Evolutionary conservation across 2,329 filamentous ascomycete species (phyloP).

Genomic region (Aspergillus ustus): DNA sequence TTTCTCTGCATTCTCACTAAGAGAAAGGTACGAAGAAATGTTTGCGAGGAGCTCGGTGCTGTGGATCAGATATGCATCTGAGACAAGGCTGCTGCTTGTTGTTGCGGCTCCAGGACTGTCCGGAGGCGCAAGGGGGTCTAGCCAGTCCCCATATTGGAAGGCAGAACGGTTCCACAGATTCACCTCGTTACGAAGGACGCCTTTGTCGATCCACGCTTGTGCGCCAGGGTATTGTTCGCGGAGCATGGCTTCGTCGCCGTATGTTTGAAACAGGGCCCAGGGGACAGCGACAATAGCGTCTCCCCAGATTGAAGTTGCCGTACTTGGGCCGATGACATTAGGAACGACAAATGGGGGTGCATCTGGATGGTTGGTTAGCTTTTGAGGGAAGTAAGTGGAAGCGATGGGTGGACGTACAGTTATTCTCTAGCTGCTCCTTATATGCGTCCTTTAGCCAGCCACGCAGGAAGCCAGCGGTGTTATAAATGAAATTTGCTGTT

Average conservation of each 20-base stretch:
- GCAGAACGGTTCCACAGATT: constrained; percentile 18
- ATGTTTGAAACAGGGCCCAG: constrained; percentile 36
- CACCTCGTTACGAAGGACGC: constrained; percentile 12
- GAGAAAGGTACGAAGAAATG: constrained; percentile 24
- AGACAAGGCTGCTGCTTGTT: constrained; percentile 36
- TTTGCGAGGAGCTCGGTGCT: constrained; percentile 35
- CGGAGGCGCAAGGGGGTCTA: constrained; percentile 42
- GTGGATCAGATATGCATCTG: constrained; percentile 40
- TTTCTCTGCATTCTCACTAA: constrained; percentile 23
- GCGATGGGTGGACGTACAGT: constrained; percentile 10
- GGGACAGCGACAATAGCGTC: constrained; percentile 42
- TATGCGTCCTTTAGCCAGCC: constrained; percentile 56
- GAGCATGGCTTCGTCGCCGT: constrained; percentile 38
- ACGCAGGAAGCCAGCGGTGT: constrained; percentile 56
- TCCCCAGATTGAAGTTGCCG: constrained; percentile 39
- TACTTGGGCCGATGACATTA: constrained; percentile 10
- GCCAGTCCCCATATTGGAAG: constrained; percentile 44
- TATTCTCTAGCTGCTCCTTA: constrained; percentile 33
- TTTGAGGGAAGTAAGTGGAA: not conserved
- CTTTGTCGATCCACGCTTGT: constrained; percentile 19
- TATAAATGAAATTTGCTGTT: constrained; percentile 53
- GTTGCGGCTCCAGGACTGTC: constrained; percentile 34
- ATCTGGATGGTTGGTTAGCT: not conserved
- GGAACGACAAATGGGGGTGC: constrained; percentile 32
- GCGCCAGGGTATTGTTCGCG: constrained; percentile 19